Percentiles rank a stretch among this genome's conserved stretches.
These are phyloP conservation scores for Solanum chilense DNA, from an alignment of 257 asterid genomes.

Conservation along the genomic window DNA sequence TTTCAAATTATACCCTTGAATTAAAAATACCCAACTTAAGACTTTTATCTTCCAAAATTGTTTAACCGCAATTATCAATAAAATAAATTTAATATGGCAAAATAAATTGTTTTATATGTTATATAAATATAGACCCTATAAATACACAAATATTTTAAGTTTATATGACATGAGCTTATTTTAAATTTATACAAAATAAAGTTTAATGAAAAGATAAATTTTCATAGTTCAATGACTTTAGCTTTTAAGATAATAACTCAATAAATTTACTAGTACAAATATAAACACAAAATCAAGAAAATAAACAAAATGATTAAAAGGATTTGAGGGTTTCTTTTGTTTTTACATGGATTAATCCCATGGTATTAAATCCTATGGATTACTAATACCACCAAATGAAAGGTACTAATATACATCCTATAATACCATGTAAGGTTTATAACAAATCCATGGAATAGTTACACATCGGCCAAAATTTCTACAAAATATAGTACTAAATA, in stretches of 20 bases:
- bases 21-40: background rate
- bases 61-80: background rate
- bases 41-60: background rate
- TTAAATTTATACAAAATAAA: background rate
- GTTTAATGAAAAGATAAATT: too few species aligned
- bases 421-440: background rate
- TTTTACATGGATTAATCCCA: background rate
- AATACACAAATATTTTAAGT: background rate
- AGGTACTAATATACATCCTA: background rate
- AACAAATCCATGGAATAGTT: background rate
- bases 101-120: background rate
- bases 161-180: background rate
- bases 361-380: background rate
- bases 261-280: background rate
- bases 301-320: background rate
- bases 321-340: background rate
- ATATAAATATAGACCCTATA: background rate
- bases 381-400: background rate
- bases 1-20: background rate
- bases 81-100: background rate
- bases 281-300: background rate
- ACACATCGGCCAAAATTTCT: background rate
- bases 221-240: background rate
- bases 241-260: background rate
- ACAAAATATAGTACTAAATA: background rate